A percentile compares a stretch with the other conserved stretches of the same genome.
These are phyloP conservation scores for Pseudognaphalium luteoalbum DNA, from an alignment of 129 eudicot genomes.

Conservation along the genomic window DNA sequence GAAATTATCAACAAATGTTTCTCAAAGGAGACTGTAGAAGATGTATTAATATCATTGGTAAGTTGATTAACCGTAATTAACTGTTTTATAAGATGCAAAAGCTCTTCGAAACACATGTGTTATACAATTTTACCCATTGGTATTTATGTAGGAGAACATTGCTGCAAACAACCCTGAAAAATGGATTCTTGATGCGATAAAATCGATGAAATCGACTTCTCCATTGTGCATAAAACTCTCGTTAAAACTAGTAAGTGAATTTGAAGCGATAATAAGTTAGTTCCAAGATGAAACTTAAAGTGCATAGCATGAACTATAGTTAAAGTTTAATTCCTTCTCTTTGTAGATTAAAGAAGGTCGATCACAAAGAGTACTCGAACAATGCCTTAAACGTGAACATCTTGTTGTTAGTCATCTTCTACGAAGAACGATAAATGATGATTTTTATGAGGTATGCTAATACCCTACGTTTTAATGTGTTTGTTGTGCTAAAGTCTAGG, in stretches of 20 bases:
- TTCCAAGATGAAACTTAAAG: not conserved
- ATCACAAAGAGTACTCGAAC: slow-evolving; percentile 24
- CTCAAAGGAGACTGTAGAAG: slow-evolving; percentile 49
- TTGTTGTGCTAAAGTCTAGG: not conserved
- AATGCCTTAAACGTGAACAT: slow-evolving; percentile 39
- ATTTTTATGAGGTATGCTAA: slow-evolving; percentile 34
- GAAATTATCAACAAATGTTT: slow-evolving; percentile 43
- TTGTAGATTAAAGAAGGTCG: slow-evolving; percentile 41
- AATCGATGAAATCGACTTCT: slow-evolving; percentile 41
- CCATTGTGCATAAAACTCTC: slow-evolving; percentile 44
- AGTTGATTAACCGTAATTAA: not conserved
- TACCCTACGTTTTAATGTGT: not conserved
- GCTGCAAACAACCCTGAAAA: slow-evolving; percentile 23
- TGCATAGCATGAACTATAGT: not conserved
- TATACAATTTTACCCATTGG: not conserved
- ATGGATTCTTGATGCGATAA: slow-evolving; percentile 43
- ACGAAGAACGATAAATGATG: slow-evolving; percentile 32
- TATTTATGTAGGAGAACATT: slow-evolving; percentile 29
- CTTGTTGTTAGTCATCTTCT: slow-evolving; percentile 37
- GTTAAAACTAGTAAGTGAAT: slow-evolving; percentile 33
- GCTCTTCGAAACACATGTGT: not conserved
- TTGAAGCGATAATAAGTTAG: too few relatives aligned
- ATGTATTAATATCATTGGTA: slow-evolving; percentile 45
- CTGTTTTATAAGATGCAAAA: not conserved
- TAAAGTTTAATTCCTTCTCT: not conserved